These are phyloP conservation scores for Mollisia scopiformis DNA, from an alignment of 2,329 filamentous ascomycete species.

Conservation along the genomic window DNA sequence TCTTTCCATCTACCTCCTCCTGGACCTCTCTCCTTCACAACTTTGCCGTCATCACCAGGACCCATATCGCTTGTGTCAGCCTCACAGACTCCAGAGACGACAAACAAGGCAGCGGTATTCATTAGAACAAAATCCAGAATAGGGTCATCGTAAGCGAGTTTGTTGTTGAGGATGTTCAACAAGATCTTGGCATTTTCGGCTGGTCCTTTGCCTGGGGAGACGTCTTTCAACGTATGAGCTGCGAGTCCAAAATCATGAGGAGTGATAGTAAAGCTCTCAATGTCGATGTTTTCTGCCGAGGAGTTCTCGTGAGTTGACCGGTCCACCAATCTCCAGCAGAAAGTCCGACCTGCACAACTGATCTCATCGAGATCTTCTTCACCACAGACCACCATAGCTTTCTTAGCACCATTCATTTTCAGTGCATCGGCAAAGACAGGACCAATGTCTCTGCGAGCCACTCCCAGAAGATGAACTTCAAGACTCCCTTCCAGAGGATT, in stretches of 20 bases:
- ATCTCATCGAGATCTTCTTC: slow-evolving; percentile 95
- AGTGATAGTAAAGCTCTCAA: slow-evolving; percentile 77
- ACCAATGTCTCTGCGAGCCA: slow-evolving; percentile 84
- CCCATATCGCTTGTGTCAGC: slow-evolving; percentile 81
- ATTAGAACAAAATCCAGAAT: slow-evolving; percentile 93
- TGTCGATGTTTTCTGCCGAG: slow-evolving; percentile 48
- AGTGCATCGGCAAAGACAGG: slow-evolving; percentile 88
- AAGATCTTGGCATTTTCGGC: slow-evolving; percentile 87
- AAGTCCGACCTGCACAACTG: slow-evolving; percentile 84
- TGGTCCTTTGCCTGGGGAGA: slow-evolving; percentile 84
- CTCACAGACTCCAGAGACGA: slow-evolving; percentile 85
- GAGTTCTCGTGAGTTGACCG: slow-evolving; percentile 43
- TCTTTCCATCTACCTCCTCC: slow-evolving; percentile 94
- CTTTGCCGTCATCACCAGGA: slow-evolving; percentile 75
- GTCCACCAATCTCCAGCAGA: slow-evolving; percentile 80
- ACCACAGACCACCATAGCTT: slow-evolving; percentile 90
- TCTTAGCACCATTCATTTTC: slow-evolving; percentile 72
- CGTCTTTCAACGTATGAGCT: slow-evolving; percentile 72
- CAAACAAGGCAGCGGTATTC: slow-evolving; percentile 88
- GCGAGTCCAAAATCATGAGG: slow-evolving; percentile 88
- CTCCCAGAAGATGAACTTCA: slow-evolving; percentile 91
- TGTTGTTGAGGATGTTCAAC: slow-evolving; percentile 72
- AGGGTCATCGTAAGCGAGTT: slow-evolving; percentile 76
- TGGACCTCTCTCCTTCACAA: slow-evolving; percentile 81
- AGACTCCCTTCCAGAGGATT: slow-evolving; percentile 86